Base-by-base conservation (phyloP, 768 basidiomycete species). In the Pulveroboletus sp. region DNA sequence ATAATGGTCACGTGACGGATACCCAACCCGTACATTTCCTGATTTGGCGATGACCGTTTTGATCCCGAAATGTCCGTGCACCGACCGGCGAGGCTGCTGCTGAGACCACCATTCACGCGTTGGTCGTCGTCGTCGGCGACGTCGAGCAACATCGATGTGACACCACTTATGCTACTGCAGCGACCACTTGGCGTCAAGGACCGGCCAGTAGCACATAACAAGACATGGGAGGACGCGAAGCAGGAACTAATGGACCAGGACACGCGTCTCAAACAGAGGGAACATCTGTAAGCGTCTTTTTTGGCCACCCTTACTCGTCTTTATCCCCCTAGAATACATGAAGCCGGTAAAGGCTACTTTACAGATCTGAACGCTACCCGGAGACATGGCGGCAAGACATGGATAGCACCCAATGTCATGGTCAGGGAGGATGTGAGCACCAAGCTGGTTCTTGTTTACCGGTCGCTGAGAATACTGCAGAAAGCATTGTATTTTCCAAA, bases 401-500 rank as follows among this genome's bases (percentile, higher is more conserved):
- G 92, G 93, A 80, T 93, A 43, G 94, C 93, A 11, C 94, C 94
- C 1, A 82, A 78, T 19, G 87, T 89, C 19, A 75, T 97, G 58
- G 93, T 98, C 53, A 82, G 84, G 24, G 90, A 93, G 72, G 91
- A 95, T 56, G 94, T 94, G 62, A 57, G 89, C 76, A 24, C 10
- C 19, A n/a, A 37, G 40, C 23, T 38, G 17, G 31, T 12, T 37
- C 29, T 21, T 41, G 17, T 32, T 10, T 23, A 12, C n/a, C 24
- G 34, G 10, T 4, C 4, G 46, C 34, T 50, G 24, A 52, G n/a
- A 4, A 42, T 11, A 19, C 4, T 17, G 6, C 62, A 98, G 94
- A 88, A 85, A 85, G 83, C 95, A 14, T 72, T 94, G 4, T 97
- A 94, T 69, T 84, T 97, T 47, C 95, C 95, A 3, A 84, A 97